These are phyloP conservation scores for Opeltia flavorubescens DNA, from an alignment of 495 filamentous ascomycete species.

Conservation along the genomic window DNA sequence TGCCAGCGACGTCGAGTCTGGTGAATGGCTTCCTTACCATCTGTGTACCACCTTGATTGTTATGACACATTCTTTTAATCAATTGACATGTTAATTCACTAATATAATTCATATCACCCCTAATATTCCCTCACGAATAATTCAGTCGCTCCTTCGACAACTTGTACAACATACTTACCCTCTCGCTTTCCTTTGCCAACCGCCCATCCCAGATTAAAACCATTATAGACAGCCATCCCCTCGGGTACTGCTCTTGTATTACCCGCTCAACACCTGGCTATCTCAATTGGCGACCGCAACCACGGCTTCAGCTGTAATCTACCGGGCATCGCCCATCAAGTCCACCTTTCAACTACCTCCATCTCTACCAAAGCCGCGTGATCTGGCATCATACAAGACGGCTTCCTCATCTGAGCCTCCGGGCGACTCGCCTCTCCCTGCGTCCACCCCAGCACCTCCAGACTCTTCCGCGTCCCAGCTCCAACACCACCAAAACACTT, in stretches of 20 bases:
- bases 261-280: constrained; percentile 29
- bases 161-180: background rate
- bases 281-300: constrained; percentile 20
- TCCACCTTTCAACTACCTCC: constrained; percentile 33
- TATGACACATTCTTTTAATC: too few relatives aligned
- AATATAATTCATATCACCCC: background rate
- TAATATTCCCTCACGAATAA: too few relatives aligned
- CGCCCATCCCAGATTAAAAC: background rate
- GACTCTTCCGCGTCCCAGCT: constrained; percentile 22
- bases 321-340: constrained; percentile 45
- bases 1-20: too few relatives aligned
- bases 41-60: too few relatives aligned
- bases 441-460: constrained; percentile 22
- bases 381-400: constrained; percentile 22
- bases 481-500: constrained; percentile 19
- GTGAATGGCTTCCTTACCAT: too few relatives aligned
- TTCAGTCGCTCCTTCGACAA: background rate
- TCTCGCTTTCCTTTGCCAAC: background rate
- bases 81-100: constrained; percentile 1
- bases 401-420: constrained; percentile 12
- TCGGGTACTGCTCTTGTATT: constrained; percentile 10
- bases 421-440: constrained; percentile 11
- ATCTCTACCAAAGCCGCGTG: constrained; percentile 24
- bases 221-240: background rate
- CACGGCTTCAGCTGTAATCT: constrained; percentile 34